Evolutionary conservation across 768 basidiomycete species (phyloP), one percentile per base, ranked within the genome.

Genomic region (Mrakia hoshinonis): DNA sequence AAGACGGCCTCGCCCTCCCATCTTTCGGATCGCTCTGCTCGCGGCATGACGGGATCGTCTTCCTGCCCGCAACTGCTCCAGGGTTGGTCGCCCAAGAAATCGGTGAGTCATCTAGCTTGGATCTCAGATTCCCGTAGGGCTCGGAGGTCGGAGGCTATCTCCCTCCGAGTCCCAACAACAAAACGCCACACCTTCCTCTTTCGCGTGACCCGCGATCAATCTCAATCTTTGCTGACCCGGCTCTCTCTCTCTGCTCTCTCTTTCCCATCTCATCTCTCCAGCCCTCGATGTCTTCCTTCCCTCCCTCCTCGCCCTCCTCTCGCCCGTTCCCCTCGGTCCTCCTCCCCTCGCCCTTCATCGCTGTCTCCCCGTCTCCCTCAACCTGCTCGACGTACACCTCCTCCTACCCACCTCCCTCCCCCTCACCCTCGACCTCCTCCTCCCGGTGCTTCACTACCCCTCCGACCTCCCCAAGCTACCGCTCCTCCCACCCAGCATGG

Each of bases 271-370:
- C 31, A 20, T 36, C 55, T 29, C 29, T 60, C 5, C 18, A 36
- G 31, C 34, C 34, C 58, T 22, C 34, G 11, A 51, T 51, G 15
- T 6, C 58, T 22, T 39, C 11, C 7, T 11, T 55, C 4, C 2
- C 24, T 34, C 15, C 20, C 20, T 39, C 34, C 15, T 36, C 15
- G 4, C 10, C 58, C 34, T 4, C 4, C 34, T 20, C 58, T 10
- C 12, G 34, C 12, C 58, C 58, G 6, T 61, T 20, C 58, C 58
- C 58, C 58, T 61, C 58, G 31, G 58, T 61, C 3, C 58, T 61
- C 58, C 58, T 61, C 58, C 36, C 58, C 5, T 61, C 58, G 12
- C 34, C 58, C 36, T 36, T 61, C 58, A 36, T 22, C 34, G 22
- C 20, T 3, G 49, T 36, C 58, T 61, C 58, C 34, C 22, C 36